A percentile compares a stretch with the other conserved stretches of the same genome.
These are phyloP conservation scores for Arctostaphylos glauca DNA, from an alignment of 148 eudicot genomes.

Conservation along the genomic window DNA sequence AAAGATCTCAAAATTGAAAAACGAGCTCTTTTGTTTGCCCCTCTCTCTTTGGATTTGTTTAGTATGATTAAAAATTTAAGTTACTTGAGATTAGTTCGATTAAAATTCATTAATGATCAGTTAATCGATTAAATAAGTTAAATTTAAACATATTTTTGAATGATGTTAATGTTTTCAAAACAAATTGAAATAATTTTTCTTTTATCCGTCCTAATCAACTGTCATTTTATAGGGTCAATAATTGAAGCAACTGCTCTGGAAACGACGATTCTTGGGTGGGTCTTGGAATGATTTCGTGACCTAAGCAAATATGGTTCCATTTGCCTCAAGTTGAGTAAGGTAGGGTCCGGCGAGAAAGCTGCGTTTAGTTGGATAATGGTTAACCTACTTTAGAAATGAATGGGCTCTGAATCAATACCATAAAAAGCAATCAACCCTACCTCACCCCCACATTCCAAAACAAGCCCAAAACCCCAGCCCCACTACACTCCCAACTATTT, in stretches of 20 bases:
- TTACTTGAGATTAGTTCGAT: not conserved
- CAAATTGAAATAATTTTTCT: not conserved
- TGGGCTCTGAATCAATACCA: not conserved
- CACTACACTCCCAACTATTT: not conserved
- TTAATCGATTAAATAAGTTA: too few species aligned
- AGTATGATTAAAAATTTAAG: not conserved
- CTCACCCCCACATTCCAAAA: not conserved
- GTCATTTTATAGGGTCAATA: not conserved
- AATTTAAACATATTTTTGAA: too few species aligned
- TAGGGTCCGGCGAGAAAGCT: not conserved
- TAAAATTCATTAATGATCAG: too few species aligned
- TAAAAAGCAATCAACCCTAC: not conserved
- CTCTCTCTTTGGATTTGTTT: too few species aligned
- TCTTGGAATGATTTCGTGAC: not conserved
- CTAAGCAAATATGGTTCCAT: not conserved
- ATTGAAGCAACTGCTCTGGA: not conserved
- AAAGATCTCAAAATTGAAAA: too few species aligned
- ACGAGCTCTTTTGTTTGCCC: too few species aligned
- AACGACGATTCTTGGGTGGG: not conserved
- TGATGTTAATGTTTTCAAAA: not conserved
- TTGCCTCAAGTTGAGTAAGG: not conserved
- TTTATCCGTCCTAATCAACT: too few species aligned
- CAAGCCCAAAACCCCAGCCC: slow-evolving; percentile 5
- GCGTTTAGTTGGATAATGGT: not conserved
- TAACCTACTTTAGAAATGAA: not conserved